phyloP scores from a whole-genome alignment of 768 basidiomycete genomes.

The Leccinum disarticulatum region DNA sequence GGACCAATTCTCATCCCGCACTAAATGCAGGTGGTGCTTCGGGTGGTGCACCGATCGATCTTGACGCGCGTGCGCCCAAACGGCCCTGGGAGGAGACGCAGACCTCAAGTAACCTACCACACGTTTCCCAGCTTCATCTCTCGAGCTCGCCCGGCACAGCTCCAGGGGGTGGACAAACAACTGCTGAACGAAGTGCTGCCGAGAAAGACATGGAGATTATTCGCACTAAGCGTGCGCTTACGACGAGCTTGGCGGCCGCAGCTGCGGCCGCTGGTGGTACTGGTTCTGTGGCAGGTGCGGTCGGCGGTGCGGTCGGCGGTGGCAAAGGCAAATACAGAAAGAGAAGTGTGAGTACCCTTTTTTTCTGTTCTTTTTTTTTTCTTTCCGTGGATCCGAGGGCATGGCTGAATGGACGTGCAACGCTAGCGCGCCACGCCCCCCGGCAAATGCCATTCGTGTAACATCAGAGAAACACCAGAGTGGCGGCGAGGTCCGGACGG shows the following conservation, averaged over 20 bases:
- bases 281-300: constrained; percentile 34
- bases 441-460: constrained; percentile 85
- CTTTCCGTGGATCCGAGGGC: not conserved
- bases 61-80: constrained; percentile 58
- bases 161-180: constrained; percentile 24
- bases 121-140: constrained; percentile 28
- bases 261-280: constrained; percentile 37
- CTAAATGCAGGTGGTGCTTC: constrained; percentile 22
- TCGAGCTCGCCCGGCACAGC: constrained; percentile 15
- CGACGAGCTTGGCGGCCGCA: constrained; percentile 57
- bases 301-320: constrained; percentile 22
- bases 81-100: constrained; percentile 73
- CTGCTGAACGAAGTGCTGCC: constrained; percentile 58
- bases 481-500: constrained; percentile 86
- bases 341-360: constrained; percentile 64
- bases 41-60: constrained; percentile 24
- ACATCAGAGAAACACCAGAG: constrained; percentile 86
- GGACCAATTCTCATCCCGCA: constrained; percentile 32
- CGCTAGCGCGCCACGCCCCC: constrained; percentile 79
- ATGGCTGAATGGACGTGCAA: constrained; percentile 28
- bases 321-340: constrained; percentile 81
- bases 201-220: constrained; percentile 87
- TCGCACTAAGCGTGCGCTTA: constrained; percentile 73
- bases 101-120: constrained; percentile 14
- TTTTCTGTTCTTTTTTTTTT: not conserved